Percentiles rank a stretch among this genome's conserved stretches.
phyloP scores from a whole-genome alignment of 352 stramenopile genomes.

The Globisporangium camurandrum region DNA sequence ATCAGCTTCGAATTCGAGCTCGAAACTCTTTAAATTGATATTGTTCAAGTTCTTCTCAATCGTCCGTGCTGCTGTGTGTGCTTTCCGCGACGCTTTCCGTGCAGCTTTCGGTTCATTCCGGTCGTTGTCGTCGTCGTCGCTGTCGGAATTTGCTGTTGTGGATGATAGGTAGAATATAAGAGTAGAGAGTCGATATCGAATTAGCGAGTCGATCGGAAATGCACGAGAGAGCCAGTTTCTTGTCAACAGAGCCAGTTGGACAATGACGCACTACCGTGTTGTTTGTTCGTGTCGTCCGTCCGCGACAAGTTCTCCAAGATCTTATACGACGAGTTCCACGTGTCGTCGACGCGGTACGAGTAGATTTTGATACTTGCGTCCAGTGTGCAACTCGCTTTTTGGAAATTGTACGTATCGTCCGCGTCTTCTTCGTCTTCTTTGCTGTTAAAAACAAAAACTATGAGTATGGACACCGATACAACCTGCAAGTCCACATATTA shows the following conservation, averaged over 20 bases:
- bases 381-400: constrained; percentile 96
- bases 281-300: constrained; percentile 34
- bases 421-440: constrained; percentile 25
- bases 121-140: constrained; percentile 18
- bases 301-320: constrained; percentile 97
- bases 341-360: constrained; percentile 97
- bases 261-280: constrained; percentile 21
- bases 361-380: constrained; percentile 99
- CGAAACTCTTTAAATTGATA: constrained; percentile 82
- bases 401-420: constrained; percentile 91
- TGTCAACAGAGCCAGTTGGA: too few relatives aligned
- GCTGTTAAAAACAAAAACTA: too few relatives aligned
- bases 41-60: constrained; percentile 87
- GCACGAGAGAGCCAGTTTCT: too few relatives aligned
- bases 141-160: constrained; percentile 19
- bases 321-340: constrained; percentile 95
- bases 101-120: constrained; percentile 17
- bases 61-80: constrained; percentile 40
- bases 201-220: not conserved
- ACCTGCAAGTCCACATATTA: not conserved
- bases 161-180: too few relatives aligned
- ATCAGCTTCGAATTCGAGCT: constrained; percentile 85
- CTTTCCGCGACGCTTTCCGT: constrained; percentile 36
- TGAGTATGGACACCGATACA: too few relatives aligned
- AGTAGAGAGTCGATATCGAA: not conserved